Percentiles rank a stretch among this genome's conserved stretches.
These are phyloP conservation scores for Ophiostoma quercus DNA, from an alignment of 2,329 filamentous ascomycete species.

Conservation along the genomic window DNA sequence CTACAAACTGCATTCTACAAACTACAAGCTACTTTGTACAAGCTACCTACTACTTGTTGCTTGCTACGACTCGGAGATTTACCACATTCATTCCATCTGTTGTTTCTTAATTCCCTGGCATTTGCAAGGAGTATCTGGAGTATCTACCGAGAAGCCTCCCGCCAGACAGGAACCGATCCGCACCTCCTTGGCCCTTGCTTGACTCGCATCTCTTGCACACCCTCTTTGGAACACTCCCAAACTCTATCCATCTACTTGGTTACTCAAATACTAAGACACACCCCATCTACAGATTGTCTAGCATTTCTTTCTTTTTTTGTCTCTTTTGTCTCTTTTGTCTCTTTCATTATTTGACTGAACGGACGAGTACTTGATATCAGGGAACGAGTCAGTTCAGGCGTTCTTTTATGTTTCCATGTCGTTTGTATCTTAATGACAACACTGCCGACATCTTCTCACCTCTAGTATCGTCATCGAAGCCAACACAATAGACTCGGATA, in stretches of 20 bases:
- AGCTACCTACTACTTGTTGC: neutral
- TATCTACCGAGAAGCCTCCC: neutral
- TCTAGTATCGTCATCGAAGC: neutral
- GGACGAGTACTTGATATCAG: too few relatives aligned
- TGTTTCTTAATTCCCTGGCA: neutral
- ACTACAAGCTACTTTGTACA: neutral
- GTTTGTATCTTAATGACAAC: neutral
- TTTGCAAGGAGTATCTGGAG: neutral
- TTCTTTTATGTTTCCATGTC: neutral
- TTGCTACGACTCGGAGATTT: neutral
- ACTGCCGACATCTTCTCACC: neutral
- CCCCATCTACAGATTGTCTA: neutral
- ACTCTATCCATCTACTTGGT: neutral
- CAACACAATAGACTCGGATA: neutral
- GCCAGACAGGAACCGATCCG: neutral
- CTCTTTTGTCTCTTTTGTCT: too few relatives aligned
- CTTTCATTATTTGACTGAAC: too few relatives aligned
- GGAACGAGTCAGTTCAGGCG: too few relatives aligned
- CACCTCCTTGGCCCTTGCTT: neutral
- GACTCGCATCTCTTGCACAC: slow-evolving; percentile 4
- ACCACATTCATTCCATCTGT: neutral
- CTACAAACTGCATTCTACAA: neutral
- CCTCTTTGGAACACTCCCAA: neutral
- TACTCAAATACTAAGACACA: neutral
- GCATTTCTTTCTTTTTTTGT: too few relatives aligned